These are phyloP conservation scores for Vaccinium macrocarpon DNA, from an alignment of 148 eudicot genomes.

Conservation along the genomic window DNA sequence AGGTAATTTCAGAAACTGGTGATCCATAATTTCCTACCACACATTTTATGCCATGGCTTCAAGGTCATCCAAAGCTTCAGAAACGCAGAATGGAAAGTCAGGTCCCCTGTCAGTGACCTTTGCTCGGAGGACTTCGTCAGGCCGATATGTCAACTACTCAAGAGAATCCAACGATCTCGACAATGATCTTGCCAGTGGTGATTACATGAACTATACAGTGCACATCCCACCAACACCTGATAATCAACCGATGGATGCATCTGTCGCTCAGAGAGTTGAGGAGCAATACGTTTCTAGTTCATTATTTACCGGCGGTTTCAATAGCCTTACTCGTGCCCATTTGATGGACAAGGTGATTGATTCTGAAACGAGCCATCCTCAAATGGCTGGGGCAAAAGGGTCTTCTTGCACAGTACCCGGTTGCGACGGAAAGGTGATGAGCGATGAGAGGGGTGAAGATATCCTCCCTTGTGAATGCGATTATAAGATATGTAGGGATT, in stretches of 20 bases:
- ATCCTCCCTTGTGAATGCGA: conserved; percentile 97
- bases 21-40: neutral
- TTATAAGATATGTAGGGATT: conserved; percentile 92
- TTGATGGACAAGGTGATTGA: conserved; percentile 95
- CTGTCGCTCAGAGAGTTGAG: conserved; percentile 83
- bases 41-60: conserved; percentile 22
- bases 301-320: conserved; percentile 87
- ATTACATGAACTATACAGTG: conserved; percentile 73
- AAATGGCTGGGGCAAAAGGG: conserved; percentile 95
- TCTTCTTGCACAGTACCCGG: conserved; percentile 73
- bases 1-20: neutral
- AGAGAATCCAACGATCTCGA: conserved; percentile 68
- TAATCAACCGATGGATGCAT: conserved; percentile 83
- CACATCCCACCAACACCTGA: conserved; percentile 94
- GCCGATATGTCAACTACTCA: conserved; percentile 77
- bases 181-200: conserved; percentile 63
- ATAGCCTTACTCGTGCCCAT: conserved; percentile 87
- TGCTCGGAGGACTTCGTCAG: conserved; percentile 76
- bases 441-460: conserved; percentile 77
- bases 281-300: conserved; percentile 95
- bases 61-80: conserved; percentile 29
- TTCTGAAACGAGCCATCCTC: conserved; percentile 82
- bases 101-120: conserved; percentile 56
- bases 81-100: conserved; percentile 34
- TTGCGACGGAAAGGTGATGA: conserved; percentile 96